These are phyloP conservation scores for Cinnamomum micranthum DNA, from an alignment of 164 flowering plant genomes.

Conservation along the genomic window DNA sequence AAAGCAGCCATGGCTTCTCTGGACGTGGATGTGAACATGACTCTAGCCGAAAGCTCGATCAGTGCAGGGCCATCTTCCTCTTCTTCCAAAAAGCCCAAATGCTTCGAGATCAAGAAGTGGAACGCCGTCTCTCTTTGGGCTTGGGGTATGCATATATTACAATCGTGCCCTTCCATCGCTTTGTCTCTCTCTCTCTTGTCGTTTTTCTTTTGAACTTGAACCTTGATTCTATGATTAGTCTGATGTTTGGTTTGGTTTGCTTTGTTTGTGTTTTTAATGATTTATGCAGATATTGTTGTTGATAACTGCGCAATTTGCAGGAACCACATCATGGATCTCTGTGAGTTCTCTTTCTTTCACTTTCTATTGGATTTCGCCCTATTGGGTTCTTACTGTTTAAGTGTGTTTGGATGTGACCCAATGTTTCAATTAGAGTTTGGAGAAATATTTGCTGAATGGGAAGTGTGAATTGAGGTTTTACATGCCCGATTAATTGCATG, in stretches of 20 bases:
- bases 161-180: not conserved
- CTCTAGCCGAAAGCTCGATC: conserved; percentile 35
- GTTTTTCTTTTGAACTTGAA: not conserved
- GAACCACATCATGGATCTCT: conserved; percentile 92
- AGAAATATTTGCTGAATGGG: too few relatives aligned
- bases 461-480: too few relatives aligned
- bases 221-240: not conserved
- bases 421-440: too few relatives aligned
- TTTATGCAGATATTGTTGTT: conserved; percentile 65
- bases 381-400: not conserved
- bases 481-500: too few relatives aligned
- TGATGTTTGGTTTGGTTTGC: not conserved
- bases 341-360: conserved; percentile 33
- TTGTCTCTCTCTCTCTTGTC: not conserved
- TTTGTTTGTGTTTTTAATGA: not conserved
- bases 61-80: conserved; percentile 29
- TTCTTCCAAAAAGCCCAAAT: conserved; percentile 54
- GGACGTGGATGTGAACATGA: conserved; percentile 41
- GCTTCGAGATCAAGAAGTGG: conserved; percentile 87
- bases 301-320: conserved; percentile 85
- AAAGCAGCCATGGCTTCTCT: conserved; percentile 24
- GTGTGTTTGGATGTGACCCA: not conserved
- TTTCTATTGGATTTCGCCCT: not conserved
- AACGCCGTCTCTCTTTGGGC: conserved; percentile 88
- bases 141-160: conserved; percentile 45